Conservation (phyloP, 495 filamentous ascomycete species). For the Xylaria acuta region DNA sequence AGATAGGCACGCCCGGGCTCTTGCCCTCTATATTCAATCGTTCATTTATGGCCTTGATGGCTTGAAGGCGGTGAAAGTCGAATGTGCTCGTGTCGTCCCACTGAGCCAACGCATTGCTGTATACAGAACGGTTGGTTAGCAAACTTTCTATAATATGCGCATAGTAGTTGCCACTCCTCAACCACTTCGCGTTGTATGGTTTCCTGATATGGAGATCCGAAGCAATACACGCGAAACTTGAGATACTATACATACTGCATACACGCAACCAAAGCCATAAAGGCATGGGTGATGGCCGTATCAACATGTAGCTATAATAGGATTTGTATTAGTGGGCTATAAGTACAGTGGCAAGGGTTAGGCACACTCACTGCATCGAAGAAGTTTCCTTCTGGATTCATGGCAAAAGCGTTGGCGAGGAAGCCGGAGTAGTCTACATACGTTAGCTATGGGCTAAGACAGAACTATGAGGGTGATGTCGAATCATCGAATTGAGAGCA, state of each 20-base stretch:
- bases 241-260: slow-evolving; percentile 33
- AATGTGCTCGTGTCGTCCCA: slow-evolving; percentile 42
- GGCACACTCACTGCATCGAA: slow-evolving; percentile 34
- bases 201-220: not conserved
- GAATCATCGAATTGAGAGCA: not conserved
- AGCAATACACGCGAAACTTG: not conserved
- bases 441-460: slow-evolving; percentile 18
- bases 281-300: slow-evolving; percentile 40
- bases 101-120: slow-evolving; percentile 36
- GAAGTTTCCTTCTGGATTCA: slow-evolving; percentile 43
- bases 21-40: slow-evolving; percentile 41
- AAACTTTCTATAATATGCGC: not conserved
- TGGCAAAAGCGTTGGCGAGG: slow-evolving; percentile 41
- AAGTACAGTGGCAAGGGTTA: not conserved
- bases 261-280: slow-evolving; percentile 41
- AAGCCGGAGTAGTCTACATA: slow-evolving; percentile 39
- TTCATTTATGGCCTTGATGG: slow-evolving; percentile 41
- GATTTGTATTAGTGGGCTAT: slow-evolving; percentile 2
- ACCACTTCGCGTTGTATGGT: not conserved
- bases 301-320: slow-evolving; percentile 37
- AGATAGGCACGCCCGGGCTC: slow-evolving; percentile 36
- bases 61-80: slow-evolving; percentile 42
- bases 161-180: not conserved
- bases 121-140: slow-evolving; percentile 5
- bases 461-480: not conserved